These are phyloP conservation scores for Phyllosticta paracitricarpa DNA, from an alignment of 2,329 filamentous ascomycete species.

Conservation along the genomic window DNA sequence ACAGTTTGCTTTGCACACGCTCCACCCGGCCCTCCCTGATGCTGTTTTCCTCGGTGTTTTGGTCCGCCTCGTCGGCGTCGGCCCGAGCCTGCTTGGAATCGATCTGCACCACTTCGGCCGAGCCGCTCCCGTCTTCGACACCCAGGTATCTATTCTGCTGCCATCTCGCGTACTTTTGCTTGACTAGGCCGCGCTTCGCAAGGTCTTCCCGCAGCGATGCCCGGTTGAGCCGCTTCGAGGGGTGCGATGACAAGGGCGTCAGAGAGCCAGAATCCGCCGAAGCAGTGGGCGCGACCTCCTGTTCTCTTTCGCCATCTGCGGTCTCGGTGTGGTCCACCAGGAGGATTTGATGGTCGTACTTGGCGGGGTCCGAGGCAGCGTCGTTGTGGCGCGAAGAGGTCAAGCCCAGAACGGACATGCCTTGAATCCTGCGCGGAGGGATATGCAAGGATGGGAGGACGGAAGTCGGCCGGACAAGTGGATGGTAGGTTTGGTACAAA, in stretches of 20 bases:
- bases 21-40: constrained; percentile 10
- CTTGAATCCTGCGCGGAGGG: background rate
- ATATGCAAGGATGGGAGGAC: background rate
- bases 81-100: background rate
- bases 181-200: constrained; percentile 13
- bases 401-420: constrained; percentile 7
- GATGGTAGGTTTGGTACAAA: background rate
- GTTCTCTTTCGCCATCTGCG: constrained; percentile 28
- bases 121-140: background rate
- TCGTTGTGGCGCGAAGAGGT: constrained; percentile 5
- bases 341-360: constrained; percentile 55
- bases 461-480: background rate
- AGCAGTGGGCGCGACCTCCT: background rate
- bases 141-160: constrained; percentile 14
- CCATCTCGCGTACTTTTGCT: constrained; percentile 26
- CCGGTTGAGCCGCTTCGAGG: constrained; percentile 15
- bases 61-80: background rate
- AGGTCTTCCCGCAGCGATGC: constrained; percentile 18
- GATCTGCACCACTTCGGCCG: constrained; percentile 1
- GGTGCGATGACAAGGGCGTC: background rate
- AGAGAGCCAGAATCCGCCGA: background rate
- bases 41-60: background rate
- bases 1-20: constrained; percentile 16
- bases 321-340: constrained; percentile 49
- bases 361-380: constrained; percentile 1